A percentile compares a stretch with the other conserved stretches of the same genome.
Conservation (phyloP, 1,284 basidiomycete genomes). For the Bondarzewia mesenterica region DNA sequence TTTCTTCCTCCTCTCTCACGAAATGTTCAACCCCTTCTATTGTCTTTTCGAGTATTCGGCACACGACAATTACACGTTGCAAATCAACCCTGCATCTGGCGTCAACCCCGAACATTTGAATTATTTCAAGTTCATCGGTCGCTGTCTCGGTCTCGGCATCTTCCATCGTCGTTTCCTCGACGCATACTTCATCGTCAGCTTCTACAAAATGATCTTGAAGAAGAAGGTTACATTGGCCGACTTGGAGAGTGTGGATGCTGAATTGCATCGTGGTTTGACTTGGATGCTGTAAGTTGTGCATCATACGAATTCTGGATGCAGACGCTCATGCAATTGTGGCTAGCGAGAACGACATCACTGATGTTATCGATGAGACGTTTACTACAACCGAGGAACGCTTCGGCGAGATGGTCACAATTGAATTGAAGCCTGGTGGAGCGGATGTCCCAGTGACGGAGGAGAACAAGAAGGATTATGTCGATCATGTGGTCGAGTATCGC, state of each 20-base stretch:
- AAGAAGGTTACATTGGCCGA: conserved; percentile 85
- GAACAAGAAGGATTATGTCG: conserved; percentile 99
- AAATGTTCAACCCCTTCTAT: conserved; percentile 99
- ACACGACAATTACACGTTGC: conserved; percentile 98
- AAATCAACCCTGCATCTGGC: conserved; percentile 95
- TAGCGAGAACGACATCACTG: conserved; percentile 92
- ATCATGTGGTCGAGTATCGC: conserved; percentile 89
- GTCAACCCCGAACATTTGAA: conserved; percentile 99
- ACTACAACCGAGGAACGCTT: conserved; percentile 94
- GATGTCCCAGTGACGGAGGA: conserved; percentile 88
- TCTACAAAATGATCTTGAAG: conserved; percentile 98
- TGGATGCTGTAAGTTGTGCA: conserved; percentile 97
- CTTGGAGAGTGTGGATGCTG: conserved; percentile 86
- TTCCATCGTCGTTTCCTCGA: conserved; percentile 99
- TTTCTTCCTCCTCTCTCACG: conserved; percentile 99
- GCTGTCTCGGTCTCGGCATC: conserved; percentile 90
- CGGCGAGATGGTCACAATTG: conserved; percentile 91
- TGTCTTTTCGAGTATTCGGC: conserved; percentile 99
- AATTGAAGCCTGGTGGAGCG: conserved; percentile 83
- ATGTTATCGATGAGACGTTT: conserved; percentile 93
- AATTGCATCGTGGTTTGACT: conserved; percentile 83
- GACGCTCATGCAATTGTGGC: background rate
- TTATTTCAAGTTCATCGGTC: conserved; percentile 99
- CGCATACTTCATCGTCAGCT: conserved; percentile 97
- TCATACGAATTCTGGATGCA: conserved; percentile 1